Percentiles rank a stretch among this genome's conserved stretches.
Conservation (phyloP, 305 asterid genomes). For the Solanum hybrid region DNA sequence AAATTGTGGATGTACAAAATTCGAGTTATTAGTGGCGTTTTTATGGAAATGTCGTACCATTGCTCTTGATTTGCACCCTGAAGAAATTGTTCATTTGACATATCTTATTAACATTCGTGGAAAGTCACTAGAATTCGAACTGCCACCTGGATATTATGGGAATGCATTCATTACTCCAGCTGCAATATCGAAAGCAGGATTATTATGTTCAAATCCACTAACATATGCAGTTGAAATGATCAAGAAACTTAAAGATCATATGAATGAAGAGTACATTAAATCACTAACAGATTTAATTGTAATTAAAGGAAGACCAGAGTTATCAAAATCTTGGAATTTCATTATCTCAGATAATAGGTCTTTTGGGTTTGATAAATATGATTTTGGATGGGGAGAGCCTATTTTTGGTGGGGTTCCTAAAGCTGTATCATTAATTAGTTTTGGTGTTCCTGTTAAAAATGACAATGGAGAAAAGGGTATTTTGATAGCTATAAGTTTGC, state of each 20-base stretch:
- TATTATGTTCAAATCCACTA: too few species aligned
- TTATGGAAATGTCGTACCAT: background rate
- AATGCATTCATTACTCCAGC: background rate
- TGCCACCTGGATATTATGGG: too few species aligned
- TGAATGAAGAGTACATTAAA: too few species aligned
- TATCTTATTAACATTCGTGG: too few species aligned
- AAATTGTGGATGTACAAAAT: background rate
- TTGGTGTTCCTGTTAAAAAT: background rate
- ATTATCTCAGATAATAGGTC: slow-evolving; percentile 3
- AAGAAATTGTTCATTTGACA: too few species aligned
- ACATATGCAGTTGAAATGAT: too few species aligned
- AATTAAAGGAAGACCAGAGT: background rate
- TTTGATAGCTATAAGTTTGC: background rate
- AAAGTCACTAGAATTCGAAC: too few species aligned
- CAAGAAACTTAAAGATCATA: too few species aligned
- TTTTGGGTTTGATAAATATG: slow-evolving; percentile 6
- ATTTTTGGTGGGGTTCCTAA: slow-evolving; percentile 5
- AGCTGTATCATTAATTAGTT: background rate
- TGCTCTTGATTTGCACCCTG: too few species aligned
- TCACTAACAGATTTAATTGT: background rate
- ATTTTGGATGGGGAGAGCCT: slow-evolving; percentile 30
- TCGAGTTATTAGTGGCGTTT: background rate
- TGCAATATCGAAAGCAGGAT: background rate
- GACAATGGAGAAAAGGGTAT: background rate
- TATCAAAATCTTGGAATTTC: background rate